Evolutionary conservation across 1,139 yeast species (phyloP).

Genomic region (Yamadazyma triangularis): DNA sequence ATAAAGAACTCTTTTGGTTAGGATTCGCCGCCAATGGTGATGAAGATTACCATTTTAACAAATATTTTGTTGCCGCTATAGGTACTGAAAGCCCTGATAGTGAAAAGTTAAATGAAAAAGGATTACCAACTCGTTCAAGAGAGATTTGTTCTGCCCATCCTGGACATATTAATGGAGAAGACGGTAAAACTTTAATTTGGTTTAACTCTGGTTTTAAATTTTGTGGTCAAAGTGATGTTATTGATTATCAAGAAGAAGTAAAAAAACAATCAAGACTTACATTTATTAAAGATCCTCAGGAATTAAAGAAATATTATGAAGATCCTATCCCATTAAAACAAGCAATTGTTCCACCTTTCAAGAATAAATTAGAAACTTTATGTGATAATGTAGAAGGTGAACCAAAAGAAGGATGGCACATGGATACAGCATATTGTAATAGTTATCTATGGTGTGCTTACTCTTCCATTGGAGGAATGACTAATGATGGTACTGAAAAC

Average conservation of each 20-base stretch:
- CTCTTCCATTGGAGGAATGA: slow-evolving; percentile 34
- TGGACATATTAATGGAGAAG: slow-evolving; percentile 34
- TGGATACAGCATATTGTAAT: slow-evolving; percentile 31
- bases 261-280: slow-evolving; percentile 16
- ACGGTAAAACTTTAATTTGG: slow-evolving; percentile 26
- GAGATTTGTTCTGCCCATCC: slow-evolving; percentile 46
- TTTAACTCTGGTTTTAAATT: slow-evolving; percentile 30
- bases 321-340: slow-evolving; percentile 19
- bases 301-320: slow-evolving; percentile 19
- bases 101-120: slow-evolving; percentile 18
- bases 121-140: slow-evolving; percentile 15
- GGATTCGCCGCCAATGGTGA: slow-evolving; percentile 31
- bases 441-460: slow-evolving; percentile 46
- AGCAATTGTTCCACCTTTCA: slow-evolving; percentile 31
- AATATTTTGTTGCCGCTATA: slow-evolving; percentile 24
- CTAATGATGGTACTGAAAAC: slow-evolving; percentile 19
- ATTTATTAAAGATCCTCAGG: slow-evolving; percentile 13
- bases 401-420: slow-evolving; percentile 28
- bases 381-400: slow-evolving; percentile 23
- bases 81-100: slow-evolving; percentile 22
- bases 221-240: slow-evolving; percentile 24
- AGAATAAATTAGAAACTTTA: slow-evolving; percentile 18
- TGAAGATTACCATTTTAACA: slow-evolving; percentile 27
- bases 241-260: slow-evolving; percentile 23
- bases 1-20: slow-evolving; percentile 33